Percentiles rank a stretch among this genome's conserved stretches.
Evolutionary conservation across 2,329 filamentous ascomycete species (phyloP).

Genomic region (Verticillium tricorpus): DNA sequence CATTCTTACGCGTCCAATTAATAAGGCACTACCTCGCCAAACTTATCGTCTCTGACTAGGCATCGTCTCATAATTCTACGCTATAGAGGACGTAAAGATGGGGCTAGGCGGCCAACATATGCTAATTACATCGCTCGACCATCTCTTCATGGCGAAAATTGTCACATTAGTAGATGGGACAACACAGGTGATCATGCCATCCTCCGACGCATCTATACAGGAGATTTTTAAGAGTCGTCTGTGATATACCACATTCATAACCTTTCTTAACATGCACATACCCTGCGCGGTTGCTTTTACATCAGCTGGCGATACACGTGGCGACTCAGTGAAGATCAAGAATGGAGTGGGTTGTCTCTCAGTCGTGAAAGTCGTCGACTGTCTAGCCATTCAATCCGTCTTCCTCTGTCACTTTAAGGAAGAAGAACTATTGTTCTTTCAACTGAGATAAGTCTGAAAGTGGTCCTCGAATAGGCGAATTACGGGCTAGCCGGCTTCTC

Average conservation of each 20-base stretch:
- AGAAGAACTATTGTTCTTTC: constrained; percentile 16
- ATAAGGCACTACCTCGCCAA: background rate
- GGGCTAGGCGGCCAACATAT: background rate
- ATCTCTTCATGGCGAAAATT: background rate
- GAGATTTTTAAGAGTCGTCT: background rate
- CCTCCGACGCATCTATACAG: background rate
- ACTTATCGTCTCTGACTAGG: background rate
- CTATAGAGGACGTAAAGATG: background rate
- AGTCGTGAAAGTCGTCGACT: constrained; percentile 19
- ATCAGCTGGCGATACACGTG: too few species aligned
- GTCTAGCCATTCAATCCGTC: constrained; percentile 15
- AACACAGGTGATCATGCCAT: background rate
- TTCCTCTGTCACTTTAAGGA: constrained; percentile 15
- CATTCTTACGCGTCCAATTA: background rate
- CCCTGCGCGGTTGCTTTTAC: too few species aligned
- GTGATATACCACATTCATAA: too few species aligned
- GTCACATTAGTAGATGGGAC: background rate
- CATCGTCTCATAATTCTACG: background rate
- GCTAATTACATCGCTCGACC: background rate
- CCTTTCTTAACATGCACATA: too few species aligned
- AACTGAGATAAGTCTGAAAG: constrained; percentile 14
- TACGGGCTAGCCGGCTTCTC: constrained; percentile 1
- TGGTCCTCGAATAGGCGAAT: constrained; percentile 12
- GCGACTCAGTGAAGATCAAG: too few species aligned
- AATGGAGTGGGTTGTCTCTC: too few species aligned